Evolutionary conservation across 2,329 filamentous ascomycete species (phyloP).

Genomic region (Madurella mycetomatis): DNA sequence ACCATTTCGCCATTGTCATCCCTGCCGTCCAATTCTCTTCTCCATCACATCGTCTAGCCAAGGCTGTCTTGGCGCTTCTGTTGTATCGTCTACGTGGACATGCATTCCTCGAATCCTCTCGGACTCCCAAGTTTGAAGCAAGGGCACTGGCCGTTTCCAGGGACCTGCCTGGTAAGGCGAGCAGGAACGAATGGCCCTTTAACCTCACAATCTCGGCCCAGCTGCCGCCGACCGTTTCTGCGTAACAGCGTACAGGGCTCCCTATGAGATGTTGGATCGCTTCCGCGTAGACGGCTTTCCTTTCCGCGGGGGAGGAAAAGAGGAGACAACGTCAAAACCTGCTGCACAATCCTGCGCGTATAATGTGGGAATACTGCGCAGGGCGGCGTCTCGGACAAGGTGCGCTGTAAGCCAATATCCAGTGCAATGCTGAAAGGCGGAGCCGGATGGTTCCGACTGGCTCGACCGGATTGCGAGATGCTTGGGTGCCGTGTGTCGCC

Average conservation of each 20-base stretch:
- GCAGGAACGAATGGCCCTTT: slow-evolving; percentile 8
- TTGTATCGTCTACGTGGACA: slow-evolving; percentile 8
- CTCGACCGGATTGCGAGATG: background rate
- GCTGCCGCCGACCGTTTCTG: slow-evolving; percentile 3
- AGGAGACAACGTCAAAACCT: background rate
- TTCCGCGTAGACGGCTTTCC: background rate
- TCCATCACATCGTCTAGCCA: background rate
- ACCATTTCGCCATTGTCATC: background rate
- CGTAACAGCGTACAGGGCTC: background rate
- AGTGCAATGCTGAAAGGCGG: background rate
- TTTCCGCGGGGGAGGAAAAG: background rate
- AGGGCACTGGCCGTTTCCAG: background rate
- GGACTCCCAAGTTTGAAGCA: background rate
- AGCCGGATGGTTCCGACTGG: slow-evolving; percentile 9
- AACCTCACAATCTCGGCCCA: background rate
- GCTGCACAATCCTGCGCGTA: background rate
- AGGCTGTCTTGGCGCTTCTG: background rate
- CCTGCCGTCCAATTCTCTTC: background rate
- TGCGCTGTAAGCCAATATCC: slow-evolving; percentile 6
- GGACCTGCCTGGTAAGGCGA: slow-evolving; percentile 10
- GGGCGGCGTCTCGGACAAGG: background rate
- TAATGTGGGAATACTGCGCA: background rate
- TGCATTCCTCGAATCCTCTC: slow-evolving; percentile 10
- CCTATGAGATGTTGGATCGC: background rate
- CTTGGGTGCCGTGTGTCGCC: background rate